Conservation (phyloP, 2,329 filamentous ascomycete species). For the Aphanocladium album region DNA sequence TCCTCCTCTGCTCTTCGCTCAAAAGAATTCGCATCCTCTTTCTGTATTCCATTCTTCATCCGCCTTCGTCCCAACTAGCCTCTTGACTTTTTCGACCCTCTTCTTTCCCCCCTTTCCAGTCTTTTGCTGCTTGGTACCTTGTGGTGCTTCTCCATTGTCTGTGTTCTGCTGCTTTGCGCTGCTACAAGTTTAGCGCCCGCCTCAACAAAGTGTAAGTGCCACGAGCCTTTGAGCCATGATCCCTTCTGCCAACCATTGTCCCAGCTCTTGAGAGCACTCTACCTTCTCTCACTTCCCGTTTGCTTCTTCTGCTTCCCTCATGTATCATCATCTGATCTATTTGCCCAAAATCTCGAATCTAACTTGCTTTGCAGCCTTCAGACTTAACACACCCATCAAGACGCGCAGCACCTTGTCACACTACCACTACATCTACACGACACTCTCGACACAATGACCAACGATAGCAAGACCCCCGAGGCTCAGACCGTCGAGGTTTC, state of each 20-base stretch:
- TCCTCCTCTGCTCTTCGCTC: background rate
- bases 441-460: conserved; percentile 21
- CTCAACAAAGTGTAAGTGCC: conserved; percentile 11
- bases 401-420: background rate
- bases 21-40: background rate
- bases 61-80: background rate
- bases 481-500: conserved; percentile 15
- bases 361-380: background rate
- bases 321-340: background rate
- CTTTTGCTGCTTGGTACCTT: background rate
- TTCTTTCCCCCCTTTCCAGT: conserved; percentile 10
- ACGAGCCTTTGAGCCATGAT: background rate
- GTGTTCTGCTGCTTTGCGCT: background rate
- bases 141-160: background rate
- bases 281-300: background rate
- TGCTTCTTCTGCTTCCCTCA: background rate
- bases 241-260: background rate
- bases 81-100: conserved; percentile 15
- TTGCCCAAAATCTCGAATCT: background rate
- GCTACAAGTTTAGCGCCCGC: background rate
- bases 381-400: background rate
- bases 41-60: background rate
- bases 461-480: conserved; percentile 23
- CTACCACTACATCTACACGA: background rate
- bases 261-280: background rate